phyloP scores from a whole-genome alignment of 2,329 filamentous ascomycete genomes.

The Nothomitra cinnamomea region DNA sequence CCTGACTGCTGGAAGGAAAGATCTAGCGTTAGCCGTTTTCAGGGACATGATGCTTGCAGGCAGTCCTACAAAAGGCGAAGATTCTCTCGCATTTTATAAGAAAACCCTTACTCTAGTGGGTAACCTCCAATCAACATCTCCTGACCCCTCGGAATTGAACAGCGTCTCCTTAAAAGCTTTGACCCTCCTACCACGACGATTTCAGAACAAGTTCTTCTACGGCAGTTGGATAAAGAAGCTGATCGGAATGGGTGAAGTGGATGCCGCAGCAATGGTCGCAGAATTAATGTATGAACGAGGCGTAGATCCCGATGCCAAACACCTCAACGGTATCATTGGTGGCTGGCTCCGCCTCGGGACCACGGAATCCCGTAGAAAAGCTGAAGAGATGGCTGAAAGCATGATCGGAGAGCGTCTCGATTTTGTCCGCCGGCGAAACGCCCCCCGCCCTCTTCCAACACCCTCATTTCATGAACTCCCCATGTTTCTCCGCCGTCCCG shows the following conservation, averaged over 20 bases:
- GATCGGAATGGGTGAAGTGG: constrained; percentile 38
- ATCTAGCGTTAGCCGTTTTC: constrained; percentile 59
- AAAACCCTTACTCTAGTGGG: constrained; percentile 23
- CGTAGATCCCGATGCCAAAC: constrained; percentile 51
- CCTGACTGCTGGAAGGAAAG: constrained; percentile 44
- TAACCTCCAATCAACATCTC: constrained; percentile 24
- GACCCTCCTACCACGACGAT: constrained; percentile 32
- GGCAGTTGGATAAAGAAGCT: constrained; percentile 79
- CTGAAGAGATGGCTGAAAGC: constrained; percentile 53
- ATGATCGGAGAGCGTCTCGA: constrained; percentile 57
- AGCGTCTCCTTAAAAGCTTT: constrained; percentile 31
- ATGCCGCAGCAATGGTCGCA: constrained; percentile 52
- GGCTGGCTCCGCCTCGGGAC: constrained; percentile 54
- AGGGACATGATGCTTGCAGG: constrained; percentile 73
- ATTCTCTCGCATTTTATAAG: constrained; percentile 28
- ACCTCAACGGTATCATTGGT: constrained; percentile 68
- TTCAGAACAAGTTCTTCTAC: constrained; percentile 64
- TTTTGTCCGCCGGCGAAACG: constrained; percentile 33
- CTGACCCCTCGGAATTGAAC: constrained; percentile 27
- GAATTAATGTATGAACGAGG: constrained; percentile 57
- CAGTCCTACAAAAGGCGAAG: constrained; percentile 23
- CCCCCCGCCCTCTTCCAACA: neutral
- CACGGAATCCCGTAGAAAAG: constrained; percentile 36
- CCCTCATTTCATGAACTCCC: constrained; percentile 15
- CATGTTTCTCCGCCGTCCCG: constrained; percentile 22